Conservation (phyloP, 2,329 filamentous ascomycete species). For the Aspergillus ruber region DNA sequence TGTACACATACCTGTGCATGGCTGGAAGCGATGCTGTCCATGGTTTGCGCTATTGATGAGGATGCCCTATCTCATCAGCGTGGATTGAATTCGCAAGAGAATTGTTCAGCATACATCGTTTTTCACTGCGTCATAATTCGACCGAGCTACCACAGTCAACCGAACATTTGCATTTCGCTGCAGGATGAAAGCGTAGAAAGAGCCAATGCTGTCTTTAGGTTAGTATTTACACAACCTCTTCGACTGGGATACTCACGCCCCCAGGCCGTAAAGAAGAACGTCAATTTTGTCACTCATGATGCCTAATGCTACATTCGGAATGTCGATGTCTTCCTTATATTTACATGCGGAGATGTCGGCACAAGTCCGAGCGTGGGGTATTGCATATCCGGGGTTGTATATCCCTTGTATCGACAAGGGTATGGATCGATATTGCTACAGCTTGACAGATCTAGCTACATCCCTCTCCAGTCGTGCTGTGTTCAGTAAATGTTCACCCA, state of each 20-base stretch:
- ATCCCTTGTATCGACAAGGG: neutral
- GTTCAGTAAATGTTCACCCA: constrained; percentile 27
- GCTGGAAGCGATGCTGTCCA: constrained; percentile 29
- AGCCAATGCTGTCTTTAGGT: constrained; percentile 43
- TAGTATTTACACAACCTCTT: neutral
- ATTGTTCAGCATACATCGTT: constrained; percentile 23
- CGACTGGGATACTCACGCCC: constrained; percentile 42
- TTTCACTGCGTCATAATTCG: constrained; percentile 41
- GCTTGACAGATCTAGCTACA: constrained; percentile 23
- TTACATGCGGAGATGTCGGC: neutral
- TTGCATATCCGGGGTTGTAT: neutral
- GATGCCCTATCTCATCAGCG: constrained; percentile 28
- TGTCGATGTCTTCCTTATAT: neutral
- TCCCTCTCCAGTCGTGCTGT: constrained; percentile 25
- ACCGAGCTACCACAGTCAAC: constrained; percentile 40
- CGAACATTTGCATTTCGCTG: constrained; percentile 36
- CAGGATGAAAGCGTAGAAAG: constrained; percentile 53
- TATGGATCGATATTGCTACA: constrained; percentile 10
- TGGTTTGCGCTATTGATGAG: constrained; percentile 38
- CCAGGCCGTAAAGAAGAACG: constrained; percentile 49
- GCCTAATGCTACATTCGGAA: neutral
- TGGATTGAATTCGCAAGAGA: neutral
- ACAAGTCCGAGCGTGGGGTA: neutral
- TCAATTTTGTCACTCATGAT: constrained; percentile 28
- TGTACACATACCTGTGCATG: constrained; percentile 25